Evolutionary conservation across 2,329 filamentous ascomycete species (phyloP).

Genomic region (Hypocrella siamensis): DNA sequence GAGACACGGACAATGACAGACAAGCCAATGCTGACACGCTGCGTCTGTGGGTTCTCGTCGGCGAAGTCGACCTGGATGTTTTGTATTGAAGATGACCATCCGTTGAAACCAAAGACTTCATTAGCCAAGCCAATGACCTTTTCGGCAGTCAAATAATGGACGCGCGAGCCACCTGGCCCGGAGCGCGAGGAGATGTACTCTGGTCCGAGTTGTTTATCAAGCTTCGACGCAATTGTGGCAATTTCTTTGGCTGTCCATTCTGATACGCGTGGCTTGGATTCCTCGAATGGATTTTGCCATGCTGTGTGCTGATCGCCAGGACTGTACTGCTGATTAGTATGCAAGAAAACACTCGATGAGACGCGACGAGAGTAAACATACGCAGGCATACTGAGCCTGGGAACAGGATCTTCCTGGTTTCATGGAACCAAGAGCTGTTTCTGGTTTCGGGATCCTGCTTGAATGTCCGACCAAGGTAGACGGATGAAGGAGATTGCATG

Average conservation of each 20-base stretch:
- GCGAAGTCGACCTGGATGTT: constrained; percentile 93
- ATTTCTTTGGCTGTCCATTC: constrained; percentile 85
- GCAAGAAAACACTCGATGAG: constrained; percentile 1
- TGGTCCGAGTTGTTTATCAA: constrained; percentile 87
- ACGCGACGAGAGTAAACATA: constrained; percentile 13
- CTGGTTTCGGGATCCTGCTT: too few species aligned
- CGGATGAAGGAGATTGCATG: too few species aligned
- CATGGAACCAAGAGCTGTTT: too few species aligned
- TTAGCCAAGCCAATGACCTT: constrained; percentile 94
- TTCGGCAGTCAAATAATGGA: constrained; percentile 90
- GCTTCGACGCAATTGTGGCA: constrained; percentile 67
- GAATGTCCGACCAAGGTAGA: too few species aligned
- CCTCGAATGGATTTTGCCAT: constrained; percentile 68
- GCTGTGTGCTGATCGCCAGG: constrained; percentile 48
- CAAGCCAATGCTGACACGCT: constrained; percentile 69
- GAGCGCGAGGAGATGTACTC: constrained; percentile 85
- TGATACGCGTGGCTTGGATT: constrained; percentile 49
- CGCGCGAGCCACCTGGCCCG: constrained; percentile 69
- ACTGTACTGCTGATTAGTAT: constrained; percentile 23
- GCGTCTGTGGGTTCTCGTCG: constrained; percentile 65
- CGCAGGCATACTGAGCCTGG: constrained; percentile 24
- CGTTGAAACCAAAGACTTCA: constrained; percentile 92
- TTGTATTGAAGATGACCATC: constrained; percentile 92
- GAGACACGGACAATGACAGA: constrained; percentile 87
- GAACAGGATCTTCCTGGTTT: not conserved